A percentile compares a stretch with the other conserved stretches of the same genome.
These are phyloP conservation scores for Psilocybe cubensis DNA, from an alignment of 768 basidiomycete genomes.

Conservation along the genomic window DNA sequence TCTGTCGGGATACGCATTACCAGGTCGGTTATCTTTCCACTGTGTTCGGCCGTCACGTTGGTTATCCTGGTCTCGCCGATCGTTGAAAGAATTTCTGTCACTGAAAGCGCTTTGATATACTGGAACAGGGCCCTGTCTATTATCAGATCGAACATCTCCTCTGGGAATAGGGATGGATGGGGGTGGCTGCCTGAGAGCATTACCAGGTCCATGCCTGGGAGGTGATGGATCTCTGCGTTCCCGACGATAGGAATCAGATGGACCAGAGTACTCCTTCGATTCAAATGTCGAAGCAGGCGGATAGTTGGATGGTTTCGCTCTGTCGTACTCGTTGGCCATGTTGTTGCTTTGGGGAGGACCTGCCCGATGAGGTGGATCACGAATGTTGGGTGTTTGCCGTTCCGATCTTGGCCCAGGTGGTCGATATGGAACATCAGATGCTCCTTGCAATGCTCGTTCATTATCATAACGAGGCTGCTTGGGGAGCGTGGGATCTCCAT, in stretches of 20 bases:
- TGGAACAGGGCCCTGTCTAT: neutral
- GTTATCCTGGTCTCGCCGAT: slow-evolving; percentile 4
- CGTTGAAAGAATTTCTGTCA: no score
- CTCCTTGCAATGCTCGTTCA: no score
- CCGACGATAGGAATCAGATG: neutral
- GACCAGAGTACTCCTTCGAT: slow-evolving; percentile 9
- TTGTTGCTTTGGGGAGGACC: slow-evolving; percentile 21
- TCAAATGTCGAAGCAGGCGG: slow-evolving; percentile 19
- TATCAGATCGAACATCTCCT: neutral
- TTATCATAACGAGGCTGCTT: neutral
- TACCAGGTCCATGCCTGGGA: neutral
- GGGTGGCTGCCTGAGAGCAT: neutral
- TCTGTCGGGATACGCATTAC: slow-evolving; percentile 7
- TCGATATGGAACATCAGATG: neutral
- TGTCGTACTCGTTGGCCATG: slow-evolving; percentile 31
- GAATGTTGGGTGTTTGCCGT: no score
- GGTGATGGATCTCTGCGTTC: neutral
- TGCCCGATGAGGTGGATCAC: slow-evolving; percentile 15
- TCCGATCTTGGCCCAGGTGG: slow-evolving; percentile 9
- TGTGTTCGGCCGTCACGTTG: neutral
- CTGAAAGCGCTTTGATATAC: neutral
- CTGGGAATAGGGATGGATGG: neutral
- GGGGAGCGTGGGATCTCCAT: slow-evolving; percentile 5
- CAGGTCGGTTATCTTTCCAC: slow-evolving; percentile 1
- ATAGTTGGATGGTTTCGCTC: slow-evolving; percentile 6